Base-by-base conservation (phyloP, 2,329 filamentous ascomycete species). In the Septoria linicola region DNA sequence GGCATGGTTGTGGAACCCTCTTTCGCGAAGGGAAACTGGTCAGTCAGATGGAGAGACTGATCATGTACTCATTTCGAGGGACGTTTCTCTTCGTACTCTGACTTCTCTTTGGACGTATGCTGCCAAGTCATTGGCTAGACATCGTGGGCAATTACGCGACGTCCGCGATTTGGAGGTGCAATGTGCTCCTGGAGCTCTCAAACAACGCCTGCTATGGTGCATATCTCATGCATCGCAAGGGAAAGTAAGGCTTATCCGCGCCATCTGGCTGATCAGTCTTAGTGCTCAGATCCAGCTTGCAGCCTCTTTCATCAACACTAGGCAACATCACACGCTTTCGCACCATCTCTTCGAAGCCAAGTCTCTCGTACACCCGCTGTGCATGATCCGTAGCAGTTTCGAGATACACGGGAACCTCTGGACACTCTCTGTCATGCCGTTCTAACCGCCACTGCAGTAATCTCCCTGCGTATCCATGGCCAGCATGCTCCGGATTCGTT, bases 21-120 rank as follows among this genome's bases (percentile, higher is more conserved):
- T 51, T 84, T 78, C 65, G 80, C 80, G 0, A 84, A 83, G 57
- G 80, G 80, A 0, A 75, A 83, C 39, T 84, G 80, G 80, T 73
- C 72, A 0, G 72, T 83, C 8, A 63, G 79, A 53, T 83, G 80
- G 80, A 72, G 80, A 53, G 79, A 81, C 51, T 57, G 25, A 55
- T n/a, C n/a, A n/a, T n/a, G n/a, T n/a, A n/a, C n/a, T n/a, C n/a
- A n/a, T n/a, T n/a, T n/a, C n/a, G n/a, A n/a, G n/a, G n/a, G n/a
- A n/a, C n/a, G n/a, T n/a, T n/a, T n/a, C n/a, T n/a, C n/a, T n/a
- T n/a, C n/a, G n/a, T n/a, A n/a, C n/a, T n/a, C n/a, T n/a, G n/a
- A n/a, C n/a, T n/a, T n/a, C n/a, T n/a, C n/a, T n/a, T n/a, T n/a
- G n/a, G n/a, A n/a, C n/a, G n/a, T n/a, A n/a, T n/a, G n/a, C n/a